Percentiles rank a stretch among this genome's conserved stretches.
These are phyloP conservation scores for Aspergillus latus DNA, from an alignment of 2,329 filamentous ascomycete genomes.

Conservation along the genomic window DNA sequence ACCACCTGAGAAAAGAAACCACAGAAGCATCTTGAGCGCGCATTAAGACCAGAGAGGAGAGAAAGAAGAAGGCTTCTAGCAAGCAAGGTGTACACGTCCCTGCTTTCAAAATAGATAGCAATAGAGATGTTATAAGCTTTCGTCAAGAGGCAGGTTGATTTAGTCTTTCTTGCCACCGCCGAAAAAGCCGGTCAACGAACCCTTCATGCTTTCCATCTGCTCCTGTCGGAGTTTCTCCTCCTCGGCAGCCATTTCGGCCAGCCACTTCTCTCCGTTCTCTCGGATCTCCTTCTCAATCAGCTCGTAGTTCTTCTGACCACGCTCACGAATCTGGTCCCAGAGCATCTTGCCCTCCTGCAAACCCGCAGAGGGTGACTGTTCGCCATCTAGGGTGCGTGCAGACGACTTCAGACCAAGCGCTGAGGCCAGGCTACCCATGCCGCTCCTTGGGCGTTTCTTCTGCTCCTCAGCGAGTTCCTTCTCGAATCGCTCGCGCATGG, in stretches of 20 bases:
- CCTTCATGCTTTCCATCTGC: conserved; percentile 89
- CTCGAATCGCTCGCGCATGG: conserved; percentile 80
- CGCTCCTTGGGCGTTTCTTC: conserved; percentile 59
- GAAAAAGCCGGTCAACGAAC: conserved; percentile 63
- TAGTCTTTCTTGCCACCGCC: conserved; percentile 39
- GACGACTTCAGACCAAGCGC: conserved; percentile 73
- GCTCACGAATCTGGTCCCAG: conserved; percentile 88
- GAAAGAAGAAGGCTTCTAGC: conserved; percentile 4
- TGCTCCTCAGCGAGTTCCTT: conserved; percentile 70
- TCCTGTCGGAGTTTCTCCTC: conserved; percentile 89
- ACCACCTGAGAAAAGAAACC: conserved; percentile 24
- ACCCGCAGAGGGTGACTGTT: conserved; percentile 70
- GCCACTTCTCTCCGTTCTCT: conserved; percentile 91
- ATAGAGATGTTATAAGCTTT: background rate
- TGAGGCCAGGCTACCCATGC: conserved; percentile 67
- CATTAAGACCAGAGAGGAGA: conserved; percentile 19
- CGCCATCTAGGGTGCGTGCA: conserved; percentile 61
- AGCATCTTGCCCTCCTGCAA: conserved; percentile 94
- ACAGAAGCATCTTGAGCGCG: conserved; percentile 18
- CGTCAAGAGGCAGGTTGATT: conserved; percentile 3
- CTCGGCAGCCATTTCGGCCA: conserved; percentile 86
- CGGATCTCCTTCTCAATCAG: conserved; percentile 85
- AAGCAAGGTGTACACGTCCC: conserved; percentile 10
- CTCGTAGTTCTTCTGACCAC: conserved; percentile 87
- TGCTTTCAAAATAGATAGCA: background rate